Conservation (phyloP, 225 moss, liverwort and hornwort species). For the Polytrichum commune region DNA sequence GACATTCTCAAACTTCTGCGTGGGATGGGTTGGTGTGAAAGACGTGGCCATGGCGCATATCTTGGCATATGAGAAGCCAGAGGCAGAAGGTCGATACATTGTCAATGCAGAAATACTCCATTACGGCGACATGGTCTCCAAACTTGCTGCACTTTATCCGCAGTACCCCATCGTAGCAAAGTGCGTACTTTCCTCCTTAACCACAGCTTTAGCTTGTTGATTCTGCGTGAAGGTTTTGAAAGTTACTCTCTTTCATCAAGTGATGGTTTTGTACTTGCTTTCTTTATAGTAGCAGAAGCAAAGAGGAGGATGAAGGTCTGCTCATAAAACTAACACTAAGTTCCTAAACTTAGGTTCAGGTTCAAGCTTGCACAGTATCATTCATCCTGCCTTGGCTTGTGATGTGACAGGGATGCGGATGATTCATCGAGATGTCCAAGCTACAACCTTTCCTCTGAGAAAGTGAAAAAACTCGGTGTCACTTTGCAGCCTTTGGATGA, state of each 20-base stretch:
- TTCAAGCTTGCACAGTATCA: background rate
- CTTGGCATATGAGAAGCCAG: slow-evolving; percentile 70
- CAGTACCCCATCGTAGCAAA: slow-evolving; percentile 58
- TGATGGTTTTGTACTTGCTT: background rate
- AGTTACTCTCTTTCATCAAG: no score
- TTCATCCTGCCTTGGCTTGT: background rate
- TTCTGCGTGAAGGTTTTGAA: background rate
- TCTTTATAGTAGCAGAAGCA: background rate
- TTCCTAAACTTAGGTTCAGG: background rate
- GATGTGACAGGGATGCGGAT: slow-evolving; percentile 32
- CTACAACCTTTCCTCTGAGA: slow-evolving; percentile 36
- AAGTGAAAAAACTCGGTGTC: slow-evolving; percentile 40
- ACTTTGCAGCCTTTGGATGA: slow-evolving; percentile 37
- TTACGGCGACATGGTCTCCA: slow-evolving; percentile 35
- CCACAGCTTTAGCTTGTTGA: background rate
- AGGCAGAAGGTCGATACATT: slow-evolving; percentile 79
- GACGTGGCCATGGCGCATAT: slow-evolving; percentile 79
- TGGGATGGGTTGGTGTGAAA: slow-evolving; percentile 68
- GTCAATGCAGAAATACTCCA: slow-evolving; percentile 40
- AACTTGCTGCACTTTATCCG: slow-evolving; percentile 53
- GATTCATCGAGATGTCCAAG: slow-evolving; percentile 16
- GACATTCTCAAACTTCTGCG: slow-evolving; percentile 5
- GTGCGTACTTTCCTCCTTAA: slow-evolving; percentile 32
- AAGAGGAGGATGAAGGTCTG: background rate
- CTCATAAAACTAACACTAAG: background rate